Conservation (phyloP, 2,329 filamentous ascomycete genomes). For the Beauveria sp. region DNA sequence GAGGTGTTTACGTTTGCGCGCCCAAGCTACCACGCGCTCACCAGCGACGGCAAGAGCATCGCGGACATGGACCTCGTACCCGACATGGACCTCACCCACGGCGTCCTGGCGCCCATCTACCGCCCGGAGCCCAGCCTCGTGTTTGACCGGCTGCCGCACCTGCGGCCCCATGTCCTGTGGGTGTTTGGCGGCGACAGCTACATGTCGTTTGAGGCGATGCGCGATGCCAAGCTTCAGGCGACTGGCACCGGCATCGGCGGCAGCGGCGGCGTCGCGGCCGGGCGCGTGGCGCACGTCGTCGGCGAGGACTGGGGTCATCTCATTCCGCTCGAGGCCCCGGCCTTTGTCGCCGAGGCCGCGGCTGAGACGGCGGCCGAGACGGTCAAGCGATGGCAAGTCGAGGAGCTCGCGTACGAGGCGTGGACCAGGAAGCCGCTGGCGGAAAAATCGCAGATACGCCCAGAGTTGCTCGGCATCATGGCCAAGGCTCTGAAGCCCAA, state of each 20-base stretch:
- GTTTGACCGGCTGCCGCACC: constrained; percentile 46
- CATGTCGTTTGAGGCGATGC: constrained; percentile 43
- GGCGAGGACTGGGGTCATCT: constrained; percentile 66
- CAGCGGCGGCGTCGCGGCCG: constrained; percentile 55
- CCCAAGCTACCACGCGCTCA: constrained; percentile 43
- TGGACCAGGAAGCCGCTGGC: constrained; percentile 43
- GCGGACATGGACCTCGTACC: constrained; percentile 34
- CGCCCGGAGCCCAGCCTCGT: constrained; percentile 54
- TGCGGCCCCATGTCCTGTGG: constrained; percentile 62
- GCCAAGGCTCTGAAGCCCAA: constrained; percentile 36
- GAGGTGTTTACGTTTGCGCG: constrained; percentile 65
- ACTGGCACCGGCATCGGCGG: constrained; percentile 62
- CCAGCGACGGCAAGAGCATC: constrained; percentile 28
- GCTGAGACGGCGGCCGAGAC: constrained; percentile 51
- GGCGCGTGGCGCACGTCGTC: constrained; percentile 58
- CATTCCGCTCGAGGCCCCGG: constrained; percentile 73
- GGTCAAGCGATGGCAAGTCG: constrained; percentile 46
- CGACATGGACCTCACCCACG: constrained; percentile 37
- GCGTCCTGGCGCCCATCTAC: constrained; percentile 50
- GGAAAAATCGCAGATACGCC: constrained; percentile 49
- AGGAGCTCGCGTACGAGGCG: constrained; percentile 48
- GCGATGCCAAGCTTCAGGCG: constrained; percentile 51
- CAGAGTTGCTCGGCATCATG: constrained; percentile 37
- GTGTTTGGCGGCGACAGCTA: constrained; percentile 56
- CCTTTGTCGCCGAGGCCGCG: constrained; percentile 54